Percentiles rank a stretch among this genome's conserved stretches.
Conservation (phyloP, 306 rosid genomes). For the Benincasa hispida region DNA sequence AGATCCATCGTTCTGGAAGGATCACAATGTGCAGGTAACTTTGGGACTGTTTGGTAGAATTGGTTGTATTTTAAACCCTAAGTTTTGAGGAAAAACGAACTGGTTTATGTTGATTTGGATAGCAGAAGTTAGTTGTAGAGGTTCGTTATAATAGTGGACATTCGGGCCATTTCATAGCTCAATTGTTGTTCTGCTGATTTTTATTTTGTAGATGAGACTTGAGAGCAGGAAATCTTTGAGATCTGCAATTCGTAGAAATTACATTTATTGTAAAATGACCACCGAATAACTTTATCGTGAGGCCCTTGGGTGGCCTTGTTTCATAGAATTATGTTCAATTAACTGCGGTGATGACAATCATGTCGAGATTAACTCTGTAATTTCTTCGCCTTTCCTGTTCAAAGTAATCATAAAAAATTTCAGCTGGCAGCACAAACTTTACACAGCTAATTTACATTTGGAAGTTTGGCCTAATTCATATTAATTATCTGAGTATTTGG, state of each 20-base stretch:
- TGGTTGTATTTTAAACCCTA: background rate
- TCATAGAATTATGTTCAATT: background rate
- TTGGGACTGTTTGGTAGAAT: background rate
- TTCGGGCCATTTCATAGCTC: background rate
- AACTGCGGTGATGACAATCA: background rate
- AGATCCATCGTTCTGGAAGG: conserved; percentile 95
- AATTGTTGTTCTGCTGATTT: background rate
- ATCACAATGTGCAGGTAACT: conserved; percentile 88
- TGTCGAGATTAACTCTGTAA: background rate
- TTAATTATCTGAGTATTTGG: background rate
- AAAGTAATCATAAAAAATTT: background rate
- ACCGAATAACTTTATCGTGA: background rate
- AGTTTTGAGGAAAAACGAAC: background rate
- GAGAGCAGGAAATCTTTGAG: background rate
- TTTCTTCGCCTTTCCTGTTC: background rate
- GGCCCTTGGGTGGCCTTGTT: background rate
- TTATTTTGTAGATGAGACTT: background rate
- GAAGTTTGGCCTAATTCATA: background rate
- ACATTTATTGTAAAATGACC: background rate
- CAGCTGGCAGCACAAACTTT: background rate
- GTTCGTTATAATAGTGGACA: background rate
- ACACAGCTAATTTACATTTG: background rate
- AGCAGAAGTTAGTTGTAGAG: background rate
- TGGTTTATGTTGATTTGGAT: background rate
- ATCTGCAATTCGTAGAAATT: background rate